These are phyloP conservation scores for Globisporangium lucens DNA, from an alignment of 352 stramenopile genomes.

Conservation along the genomic window DNA sequence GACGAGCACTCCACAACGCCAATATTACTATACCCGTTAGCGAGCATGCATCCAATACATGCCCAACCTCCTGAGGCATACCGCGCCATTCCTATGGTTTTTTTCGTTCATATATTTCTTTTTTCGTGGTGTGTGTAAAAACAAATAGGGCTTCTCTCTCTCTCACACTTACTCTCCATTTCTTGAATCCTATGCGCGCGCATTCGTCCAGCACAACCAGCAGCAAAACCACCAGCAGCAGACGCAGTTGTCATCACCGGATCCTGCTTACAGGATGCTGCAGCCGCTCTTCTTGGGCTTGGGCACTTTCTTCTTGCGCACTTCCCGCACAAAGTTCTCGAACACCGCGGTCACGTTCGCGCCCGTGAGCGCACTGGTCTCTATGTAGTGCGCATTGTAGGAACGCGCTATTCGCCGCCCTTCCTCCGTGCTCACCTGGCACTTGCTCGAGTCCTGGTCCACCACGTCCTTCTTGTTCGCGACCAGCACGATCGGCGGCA, in stretches of 20 bases:
- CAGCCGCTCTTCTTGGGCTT: slow-evolving; percentile 76
- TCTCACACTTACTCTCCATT: background rate
- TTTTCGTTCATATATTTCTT: slow-evolving; percentile 1
- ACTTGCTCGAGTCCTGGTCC: slow-evolving; percentile 75
- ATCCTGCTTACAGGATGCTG: slow-evolving; percentile 44
- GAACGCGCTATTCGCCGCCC: slow-evolving; percentile 78
- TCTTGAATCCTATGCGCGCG: background rate
- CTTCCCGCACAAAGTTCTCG: slow-evolving; percentile 84
- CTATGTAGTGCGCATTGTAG: slow-evolving; percentile 87
- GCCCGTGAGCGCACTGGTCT: slow-evolving; percentile 83
- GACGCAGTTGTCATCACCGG: background rate
- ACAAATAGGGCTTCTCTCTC: background rate
- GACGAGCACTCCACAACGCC: too few relatives aligned
- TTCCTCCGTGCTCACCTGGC: slow-evolving; percentile 84
- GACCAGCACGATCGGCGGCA: slow-evolving; percentile 85
- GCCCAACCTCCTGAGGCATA: too few relatives aligned
- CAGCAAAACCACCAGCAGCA: background rate
- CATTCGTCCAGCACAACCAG: background rate
- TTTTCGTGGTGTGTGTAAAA: background rate
- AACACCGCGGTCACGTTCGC: slow-evolving; percentile 86
- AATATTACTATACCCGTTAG: too few relatives aligned
- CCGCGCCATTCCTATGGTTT: background rate
- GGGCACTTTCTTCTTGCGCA: slow-evolving; percentile 75
- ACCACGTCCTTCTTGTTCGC: slow-evolving; percentile 90
- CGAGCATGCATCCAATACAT: too few relatives aligned